Conservation (phyloP, 2,329 filamentous ascomycete species). For the Colletotrichum eleusines region DNA sequence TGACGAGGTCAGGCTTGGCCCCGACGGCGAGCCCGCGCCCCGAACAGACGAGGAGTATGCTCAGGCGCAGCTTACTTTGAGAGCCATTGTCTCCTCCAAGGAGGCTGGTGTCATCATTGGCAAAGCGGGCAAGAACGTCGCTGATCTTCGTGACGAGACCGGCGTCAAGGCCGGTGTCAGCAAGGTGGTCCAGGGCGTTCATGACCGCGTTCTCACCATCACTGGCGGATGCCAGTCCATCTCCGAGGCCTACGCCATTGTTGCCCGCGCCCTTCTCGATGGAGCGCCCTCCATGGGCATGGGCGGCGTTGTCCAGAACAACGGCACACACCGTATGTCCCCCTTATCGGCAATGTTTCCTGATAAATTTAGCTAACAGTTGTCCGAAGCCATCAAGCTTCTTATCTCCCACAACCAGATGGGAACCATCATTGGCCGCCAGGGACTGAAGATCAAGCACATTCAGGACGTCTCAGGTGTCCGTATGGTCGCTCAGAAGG, state of each 20-base stretch:
- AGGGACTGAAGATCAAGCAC: slow-evolving; percentile 98
- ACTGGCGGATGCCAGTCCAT: slow-evolving; percentile 90
- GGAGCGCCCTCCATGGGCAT: slow-evolving; percentile 96
- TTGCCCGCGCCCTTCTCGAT: slow-evolving; percentile 90
- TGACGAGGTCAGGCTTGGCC: slow-evolving; percentile 72
- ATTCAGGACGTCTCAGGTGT: slow-evolving; percentile 97
- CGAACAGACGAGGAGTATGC: slow-evolving; percentile 98
- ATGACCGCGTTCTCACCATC: slow-evolving; percentile 96
- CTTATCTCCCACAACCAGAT: slow-evolving; percentile 99
- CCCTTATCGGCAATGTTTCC: not conserved
- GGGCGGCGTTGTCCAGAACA: slow-evolving; percentile 88
- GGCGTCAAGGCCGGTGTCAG: slow-evolving; percentile 98
- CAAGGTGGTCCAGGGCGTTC: slow-evolving; percentile 97
- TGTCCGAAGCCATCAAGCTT: slow-evolving; percentile 84
- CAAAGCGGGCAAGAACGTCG: slow-evolving; percentile 98
- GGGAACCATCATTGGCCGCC: slow-evolving; percentile 98
- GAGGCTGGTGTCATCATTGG: slow-evolving; percentile 99
- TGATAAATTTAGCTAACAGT: slow-evolving; percentile 42
- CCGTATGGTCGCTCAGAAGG: slow-evolving; percentile 99
- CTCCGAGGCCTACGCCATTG: slow-evolving; percentile 91
- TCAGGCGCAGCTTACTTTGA: slow-evolving; percentile 89
- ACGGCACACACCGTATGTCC: slow-evolving; percentile 92
- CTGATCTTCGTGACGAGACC: slow-evolving; percentile 95
- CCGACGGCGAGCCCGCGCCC: slow-evolving; percentile 82
- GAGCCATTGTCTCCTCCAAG: slow-evolving; percentile 98